Base-by-base conservation (phyloP, 805 yeast genomes). In the Nakazawaea molendinolei region DNA sequence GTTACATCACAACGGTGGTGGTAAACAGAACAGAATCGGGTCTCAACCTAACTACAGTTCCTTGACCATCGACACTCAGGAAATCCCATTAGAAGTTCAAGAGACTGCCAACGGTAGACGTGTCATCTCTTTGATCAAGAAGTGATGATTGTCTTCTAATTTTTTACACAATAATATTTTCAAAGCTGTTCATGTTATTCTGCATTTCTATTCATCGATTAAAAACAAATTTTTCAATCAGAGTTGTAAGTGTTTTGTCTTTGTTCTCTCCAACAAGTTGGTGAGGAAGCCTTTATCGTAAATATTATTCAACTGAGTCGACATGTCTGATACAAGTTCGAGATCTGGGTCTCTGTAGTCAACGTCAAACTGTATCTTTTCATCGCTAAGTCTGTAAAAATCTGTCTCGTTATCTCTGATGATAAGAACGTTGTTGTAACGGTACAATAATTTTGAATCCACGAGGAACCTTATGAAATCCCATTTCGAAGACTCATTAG, bases 401-500 rank as follows among this genome's bases (percentile, higher is more conserved):
- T 12, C 20, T 8, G 22, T 24, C 2, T 20, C 36, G 8, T 17
- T 10, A 13, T 39, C 37, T n/a, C 23, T 22, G 12, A 45, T 63
- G 17, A 56, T 55, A 13, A 43, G 40, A 3, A 31, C 31, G 3
- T 25, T 23, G 2, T 39, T 42, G 17, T 51, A 38, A 28, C 43
- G 46, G 43, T 53, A 65, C 3, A 69, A 51, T 5, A 52, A 30
- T 0, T 54, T 51, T 7, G 50, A 22, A 12, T 45, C 32, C 2
- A 65, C 47, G 35, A 70, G 50, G 31, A 61, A 54, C 26, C 65
- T 65, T n/a, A 74, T 57, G 19, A 63, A 69, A 12, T 60, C 65
- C 80, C 80, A 74, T 47, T 74, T 74, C 12, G 61, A 65, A 0
- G 66, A 55, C 48, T 74, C 80, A 46, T 71, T 74, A 5, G 80